Evolutionary conservation across 2,329 filamentous ascomycete species (phyloP).

Genomic region (Bipolaris gigantea): DNA sequence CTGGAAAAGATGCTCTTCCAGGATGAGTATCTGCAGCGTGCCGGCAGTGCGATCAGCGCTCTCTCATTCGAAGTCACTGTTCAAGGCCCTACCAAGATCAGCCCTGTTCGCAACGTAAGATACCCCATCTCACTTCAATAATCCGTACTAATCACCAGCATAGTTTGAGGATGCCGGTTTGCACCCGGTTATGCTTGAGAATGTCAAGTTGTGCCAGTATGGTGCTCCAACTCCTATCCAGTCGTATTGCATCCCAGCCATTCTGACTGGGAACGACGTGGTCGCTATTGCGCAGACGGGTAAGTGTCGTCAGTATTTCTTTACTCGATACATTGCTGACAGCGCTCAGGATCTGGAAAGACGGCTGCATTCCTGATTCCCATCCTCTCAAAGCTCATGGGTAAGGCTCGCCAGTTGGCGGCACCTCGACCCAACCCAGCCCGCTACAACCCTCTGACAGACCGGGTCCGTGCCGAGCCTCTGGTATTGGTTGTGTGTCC

Average conservation of each 20-base stretch:
- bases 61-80: constrained; percentile 57
- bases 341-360: constrained; percentile 81
- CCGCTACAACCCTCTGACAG: constrained; percentile 55
- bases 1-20: constrained; percentile 79
- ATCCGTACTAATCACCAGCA: neutral
- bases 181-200: constrained; percentile 80
- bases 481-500: constrained; percentile 83
- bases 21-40: constrained; percentile 53
- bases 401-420: constrained; percentile 86
- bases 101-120: constrained; percentile 56
- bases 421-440: constrained; percentile 71
- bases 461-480: constrained; percentile 75
- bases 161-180: constrained; percentile 76
- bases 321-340: constrained; percentile 6
- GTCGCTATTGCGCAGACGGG: constrained; percentile 92
- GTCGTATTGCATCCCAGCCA: constrained; percentile 77
- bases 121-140: neutral
- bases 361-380: constrained; percentile 91
- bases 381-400: constrained; percentile 88
- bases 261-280: constrained; percentile 75
- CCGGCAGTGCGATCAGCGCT: constrained; percentile 66
- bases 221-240: constrained; percentile 81
- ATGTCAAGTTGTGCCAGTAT: constrained; percentile 75
- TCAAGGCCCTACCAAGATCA: constrained; percentile 52
- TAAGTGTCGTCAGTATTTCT: constrained; percentile 49